Conservation (phyloP, 1,284 basidiomycete genomes). For the Pyrrhoderma noxium region DNA sequence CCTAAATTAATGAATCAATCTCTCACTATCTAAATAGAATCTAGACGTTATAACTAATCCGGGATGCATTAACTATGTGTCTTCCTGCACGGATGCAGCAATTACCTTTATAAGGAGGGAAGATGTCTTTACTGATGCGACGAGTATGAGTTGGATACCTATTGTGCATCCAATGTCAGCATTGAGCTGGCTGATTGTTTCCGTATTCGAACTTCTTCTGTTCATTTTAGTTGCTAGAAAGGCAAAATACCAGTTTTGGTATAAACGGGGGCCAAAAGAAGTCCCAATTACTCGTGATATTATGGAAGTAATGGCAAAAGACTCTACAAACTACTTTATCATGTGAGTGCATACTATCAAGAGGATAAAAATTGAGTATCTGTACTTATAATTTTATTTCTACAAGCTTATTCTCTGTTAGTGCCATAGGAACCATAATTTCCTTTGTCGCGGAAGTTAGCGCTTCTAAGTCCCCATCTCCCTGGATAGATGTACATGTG, state of each 20-base stretch:
- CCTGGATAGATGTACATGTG: too few species aligned
- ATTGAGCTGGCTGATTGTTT: too few species aligned
- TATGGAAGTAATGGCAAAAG: conserved; percentile 4
- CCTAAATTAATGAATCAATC: background rate
- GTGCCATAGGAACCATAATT: background rate
- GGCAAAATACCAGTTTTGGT: too few species aligned
- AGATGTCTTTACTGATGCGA: background rate
- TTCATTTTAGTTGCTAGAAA: too few species aligned
- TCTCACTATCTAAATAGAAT: background rate
- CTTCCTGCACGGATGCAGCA: too few species aligned
- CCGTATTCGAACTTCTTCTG: too few species aligned
- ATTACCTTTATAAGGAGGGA: background rate
- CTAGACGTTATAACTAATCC: background rate
- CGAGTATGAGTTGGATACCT: background rate
- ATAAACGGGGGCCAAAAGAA: too few species aligned
- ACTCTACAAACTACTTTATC: conserved; percentile 6
- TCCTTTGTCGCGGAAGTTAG: background rate
- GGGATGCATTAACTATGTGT: background rate
- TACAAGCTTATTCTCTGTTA: background rate
- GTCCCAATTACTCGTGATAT: conserved; percentile 1
- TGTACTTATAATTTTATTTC: background rate
- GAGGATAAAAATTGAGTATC: too few species aligned
- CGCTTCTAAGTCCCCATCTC: too few species aligned
- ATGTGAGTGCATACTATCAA: background rate
- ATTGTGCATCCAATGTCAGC: background rate